A percentile compares a stretch with the other conserved stretches of the same genome.
Evolutionary conservation across 257 asterid species (phyloP).

Genomic region (Leonotis leonurus): DNA sequence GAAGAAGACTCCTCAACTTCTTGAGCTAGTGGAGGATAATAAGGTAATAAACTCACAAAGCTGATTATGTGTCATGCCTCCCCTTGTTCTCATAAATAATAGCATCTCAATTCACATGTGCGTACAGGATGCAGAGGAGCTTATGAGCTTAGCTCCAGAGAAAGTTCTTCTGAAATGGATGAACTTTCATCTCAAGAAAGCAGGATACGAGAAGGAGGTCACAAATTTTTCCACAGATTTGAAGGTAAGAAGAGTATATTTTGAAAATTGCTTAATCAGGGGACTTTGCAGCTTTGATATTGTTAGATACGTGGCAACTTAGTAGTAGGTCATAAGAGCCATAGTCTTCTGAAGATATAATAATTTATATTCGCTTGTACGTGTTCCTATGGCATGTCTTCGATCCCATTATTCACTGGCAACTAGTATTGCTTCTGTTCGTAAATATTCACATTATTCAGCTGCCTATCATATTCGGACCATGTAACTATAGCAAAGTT

Average conservation of each 20-base stretch:
- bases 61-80: background rate
- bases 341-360: background rate
- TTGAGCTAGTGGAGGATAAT: constrained; percentile 85
- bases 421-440: no score
- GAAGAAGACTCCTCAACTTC: constrained; percentile 87
- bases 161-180: constrained; percentile 87
- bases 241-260: constrained; percentile 41
- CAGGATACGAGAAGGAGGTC: constrained; percentile 63
- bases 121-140: constrained; percentile 83
- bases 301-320: no score
- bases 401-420: background rate
- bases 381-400: background rate
- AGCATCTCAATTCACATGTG: background rate
- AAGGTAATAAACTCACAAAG: constrained; percentile 39
- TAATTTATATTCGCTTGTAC: background rate
- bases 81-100: background rate
- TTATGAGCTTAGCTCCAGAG: constrained; percentile 66
- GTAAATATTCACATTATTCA: no score
- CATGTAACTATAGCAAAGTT: no score
- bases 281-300: background rate
- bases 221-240: constrained; percentile 87
- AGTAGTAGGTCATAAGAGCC: background rate
- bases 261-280: background rate
- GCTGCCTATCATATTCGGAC: no score
- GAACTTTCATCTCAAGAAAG: constrained; percentile 89